Conservation (phyloP, 257 asterid genomes). For the Lycium barbarum region DNA sequence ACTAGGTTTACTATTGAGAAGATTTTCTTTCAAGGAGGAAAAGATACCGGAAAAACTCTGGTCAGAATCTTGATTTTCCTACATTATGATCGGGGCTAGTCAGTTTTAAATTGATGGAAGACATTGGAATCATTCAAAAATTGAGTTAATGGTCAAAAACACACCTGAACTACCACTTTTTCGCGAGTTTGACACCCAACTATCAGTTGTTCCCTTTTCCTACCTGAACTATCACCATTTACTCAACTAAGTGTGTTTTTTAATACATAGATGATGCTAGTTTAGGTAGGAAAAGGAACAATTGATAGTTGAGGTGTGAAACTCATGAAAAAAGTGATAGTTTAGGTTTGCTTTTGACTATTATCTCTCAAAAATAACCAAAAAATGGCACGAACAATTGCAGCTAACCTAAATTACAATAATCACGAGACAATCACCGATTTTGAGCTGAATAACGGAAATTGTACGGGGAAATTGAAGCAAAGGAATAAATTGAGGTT, state of each 20-base stretch:
- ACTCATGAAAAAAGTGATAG: too few relatives aligned
- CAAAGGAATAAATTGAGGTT: neutral
- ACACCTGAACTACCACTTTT: too few relatives aligned
- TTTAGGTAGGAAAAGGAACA: too few relatives aligned
- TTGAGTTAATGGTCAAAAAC: too few relatives aligned
- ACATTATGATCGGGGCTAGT: conserved; percentile 9
- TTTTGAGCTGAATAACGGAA: neutral
- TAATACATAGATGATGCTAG: too few relatives aligned
- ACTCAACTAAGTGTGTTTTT: too few relatives aligned
- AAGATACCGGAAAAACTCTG: conserved; percentile 78
- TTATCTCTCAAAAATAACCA: neutral
- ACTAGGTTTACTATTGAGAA: neutral
- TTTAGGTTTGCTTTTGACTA: too few relatives aligned
- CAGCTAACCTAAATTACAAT: neutral
- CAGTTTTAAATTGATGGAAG: neutral
- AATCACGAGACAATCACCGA: neutral
- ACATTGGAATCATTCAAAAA: too few relatives aligned
- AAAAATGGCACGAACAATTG: neutral
- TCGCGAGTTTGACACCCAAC: too few relatives aligned
- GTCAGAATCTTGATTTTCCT: conserved; percentile 63
- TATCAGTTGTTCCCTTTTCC: too few relatives aligned
- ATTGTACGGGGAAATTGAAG: neutral
- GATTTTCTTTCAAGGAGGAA: neutral
- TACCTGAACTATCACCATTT: too few relatives aligned
- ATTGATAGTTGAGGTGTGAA: too few relatives aligned